A percentile compares a stretch with the other conserved stretches of the same genome.
Evolutionary conservation across 2,329 filamentous ascomycete species (phyloP).

Genomic region (Shiraia sp.): DNA sequence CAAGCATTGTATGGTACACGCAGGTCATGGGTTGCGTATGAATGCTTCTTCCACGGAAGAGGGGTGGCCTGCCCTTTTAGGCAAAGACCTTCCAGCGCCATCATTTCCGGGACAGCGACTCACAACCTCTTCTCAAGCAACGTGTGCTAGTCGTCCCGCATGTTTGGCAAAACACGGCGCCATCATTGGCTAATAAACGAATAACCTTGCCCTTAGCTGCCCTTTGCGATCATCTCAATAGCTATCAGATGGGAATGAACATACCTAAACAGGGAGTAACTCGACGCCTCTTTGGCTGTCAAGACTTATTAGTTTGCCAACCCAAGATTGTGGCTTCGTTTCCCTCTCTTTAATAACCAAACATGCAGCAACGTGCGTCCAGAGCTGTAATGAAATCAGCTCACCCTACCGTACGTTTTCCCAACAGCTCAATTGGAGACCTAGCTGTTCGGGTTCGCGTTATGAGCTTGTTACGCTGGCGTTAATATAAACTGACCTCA

Average conservation of each 20-base stretch:
- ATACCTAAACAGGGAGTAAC: conserved; percentile 10
- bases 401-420: conserved; percentile 7
- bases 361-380: conserved; percentile 18
- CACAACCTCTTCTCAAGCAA: conserved; percentile 12
- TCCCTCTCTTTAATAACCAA: conserved; percentile 12
- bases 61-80: conserved; percentile 12
- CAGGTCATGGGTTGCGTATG: too few species aligned
- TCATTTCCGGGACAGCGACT: conserved; percentile 16
- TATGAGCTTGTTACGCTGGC: conserved; percentile 2
- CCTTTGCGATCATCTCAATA: neutral
- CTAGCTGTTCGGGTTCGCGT: conserved; percentile 4
- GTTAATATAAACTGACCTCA: conserved; percentile 23
- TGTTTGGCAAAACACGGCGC: neutral
- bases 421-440: too few species aligned
- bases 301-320: conserved; percentile 5
- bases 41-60: too few species aligned
- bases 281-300: conserved; percentile 7
- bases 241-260: conserved; percentile 9
- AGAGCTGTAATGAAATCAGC: neutral
- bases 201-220: neutral
- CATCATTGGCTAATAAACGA: conserved; percentile 6
- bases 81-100: conserved; percentile 8
- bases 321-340: conserved; percentile 3
- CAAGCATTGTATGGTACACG: too few species aligned
- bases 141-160: conserved; percentile 13